Conservation (phyloP, 202 grass and related monocot genomes). For the Digitaria exilis region DNA sequence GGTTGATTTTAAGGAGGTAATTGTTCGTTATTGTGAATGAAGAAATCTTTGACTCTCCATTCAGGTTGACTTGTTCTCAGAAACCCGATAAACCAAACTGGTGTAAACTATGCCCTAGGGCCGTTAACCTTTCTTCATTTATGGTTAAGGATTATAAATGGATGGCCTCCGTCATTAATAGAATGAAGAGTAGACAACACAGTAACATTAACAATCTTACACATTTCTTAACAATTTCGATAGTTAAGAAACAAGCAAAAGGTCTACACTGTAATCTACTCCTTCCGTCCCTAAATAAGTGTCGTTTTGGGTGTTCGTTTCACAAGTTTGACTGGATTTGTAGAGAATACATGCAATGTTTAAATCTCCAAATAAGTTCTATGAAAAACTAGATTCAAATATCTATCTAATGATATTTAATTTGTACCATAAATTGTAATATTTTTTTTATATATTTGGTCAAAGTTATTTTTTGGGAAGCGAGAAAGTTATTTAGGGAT, state of each 20-base stretch:
- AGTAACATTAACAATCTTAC: background rate
- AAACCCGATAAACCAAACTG: background rate
- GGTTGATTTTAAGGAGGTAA: conserved; percentile 97
- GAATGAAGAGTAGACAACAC: background rate
- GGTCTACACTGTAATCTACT: conserved; percentile 4
- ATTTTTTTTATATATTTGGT: too few relatives aligned
- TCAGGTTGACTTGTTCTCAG: background rate
- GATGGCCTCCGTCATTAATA: background rate
- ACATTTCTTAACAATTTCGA: background rate
- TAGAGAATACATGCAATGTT: too few relatives aligned
- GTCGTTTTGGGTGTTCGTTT: too few relatives aligned
- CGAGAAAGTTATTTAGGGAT: too few relatives aligned
- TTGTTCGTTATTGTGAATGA: conserved; percentile 11
- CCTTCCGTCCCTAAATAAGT: too few relatives aligned
- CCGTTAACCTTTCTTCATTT: too few relatives aligned
- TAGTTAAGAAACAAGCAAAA: conserved; percentile 12
- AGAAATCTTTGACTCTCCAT: background rate
- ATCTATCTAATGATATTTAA: too few relatives aligned
- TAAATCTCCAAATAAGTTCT: too few relatives aligned
- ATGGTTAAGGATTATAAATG: background rate
- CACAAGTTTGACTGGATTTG: too few relatives aligned
- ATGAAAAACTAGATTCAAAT: too few relatives aligned
- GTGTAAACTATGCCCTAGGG: background rate
- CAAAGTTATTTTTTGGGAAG: too few relatives aligned
- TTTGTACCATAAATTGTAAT: too few relatives aligned